Conservation (phyloP, 441 rosid genomes). For the Eruca vesicaria region DNA sequence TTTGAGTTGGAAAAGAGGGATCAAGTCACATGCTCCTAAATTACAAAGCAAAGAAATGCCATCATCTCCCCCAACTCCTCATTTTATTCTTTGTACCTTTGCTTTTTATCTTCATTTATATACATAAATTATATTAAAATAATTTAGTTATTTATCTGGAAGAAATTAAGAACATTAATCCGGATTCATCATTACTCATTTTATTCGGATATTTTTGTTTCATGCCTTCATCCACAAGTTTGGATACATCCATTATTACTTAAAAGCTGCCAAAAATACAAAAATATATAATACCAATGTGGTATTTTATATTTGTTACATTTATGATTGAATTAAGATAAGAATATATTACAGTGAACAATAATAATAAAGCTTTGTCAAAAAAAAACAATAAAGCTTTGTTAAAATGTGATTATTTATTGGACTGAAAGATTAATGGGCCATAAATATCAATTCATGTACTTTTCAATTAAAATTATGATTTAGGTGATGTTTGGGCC, state of each 20-base stretch:
- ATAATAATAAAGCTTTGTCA: not conserved
- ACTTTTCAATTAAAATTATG: not conserved
- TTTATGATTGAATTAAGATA: not conserved
- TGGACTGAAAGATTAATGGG: not conserved
- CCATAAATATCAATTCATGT: not conserved
- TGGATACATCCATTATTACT: slow-evolving; percentile 22
- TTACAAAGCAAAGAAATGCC: slow-evolving; percentile 40
- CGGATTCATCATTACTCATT: slow-evolving; percentile 20
- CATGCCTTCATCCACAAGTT: slow-evolving; percentile 33
- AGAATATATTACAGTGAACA: not conserved
- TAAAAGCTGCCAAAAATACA: not conserved
- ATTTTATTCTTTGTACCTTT: slow-evolving; percentile 21
- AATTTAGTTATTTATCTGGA: not conserved
- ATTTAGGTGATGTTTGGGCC: not conserved
- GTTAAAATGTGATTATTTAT: not conserved
- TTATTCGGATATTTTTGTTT: slow-evolving; percentile 21
- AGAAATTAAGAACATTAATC: slow-evolving; percentile 16
- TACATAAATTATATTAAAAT: not conserved
- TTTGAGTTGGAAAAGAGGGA: slow-evolving; percentile 56
- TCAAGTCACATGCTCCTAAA: slow-evolving; percentile 55
- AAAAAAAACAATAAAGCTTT: too few species aligned
- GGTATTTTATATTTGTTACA: not conserved
- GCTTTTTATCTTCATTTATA: not conserved
- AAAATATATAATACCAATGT: not conserved
- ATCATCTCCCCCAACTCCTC: slow-evolving; percentile 56